Evolutionary conservation across 2,329 filamentous ascomycete species (phyloP).

Genomic region (Dichotomopilus funicola): DNA sequence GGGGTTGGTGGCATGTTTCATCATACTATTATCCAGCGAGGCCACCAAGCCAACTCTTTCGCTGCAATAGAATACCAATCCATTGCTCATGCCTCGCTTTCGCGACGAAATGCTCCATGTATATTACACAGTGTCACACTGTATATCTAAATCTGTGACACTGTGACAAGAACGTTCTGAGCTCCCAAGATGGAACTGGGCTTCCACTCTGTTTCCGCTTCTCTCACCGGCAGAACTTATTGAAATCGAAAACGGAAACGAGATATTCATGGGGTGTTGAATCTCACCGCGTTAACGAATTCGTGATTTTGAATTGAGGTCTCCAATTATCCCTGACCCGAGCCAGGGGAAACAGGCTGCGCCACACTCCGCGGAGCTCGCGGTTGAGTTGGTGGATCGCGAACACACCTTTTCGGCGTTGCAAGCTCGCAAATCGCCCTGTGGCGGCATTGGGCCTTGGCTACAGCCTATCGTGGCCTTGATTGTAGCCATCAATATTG

Average conservation of each 20-base stretch:
- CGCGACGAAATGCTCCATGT: too few species aligned
- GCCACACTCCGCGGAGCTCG: constrained; percentile 8
- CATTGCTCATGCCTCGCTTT: neutral
- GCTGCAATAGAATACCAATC: neutral
- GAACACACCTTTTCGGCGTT: neutral
- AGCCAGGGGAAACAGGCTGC: constrained; percentile 11
- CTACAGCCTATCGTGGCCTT: neutral
- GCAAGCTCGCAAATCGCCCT: neutral
- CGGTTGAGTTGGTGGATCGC: constrained; percentile 8
- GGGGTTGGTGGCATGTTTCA: neutral
- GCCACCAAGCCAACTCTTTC: neutral
- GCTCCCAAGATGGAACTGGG: too few species aligned
- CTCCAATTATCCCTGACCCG: constrained; percentile 6
- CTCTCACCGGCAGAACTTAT: neutral
- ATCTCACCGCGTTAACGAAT: too few species aligned
- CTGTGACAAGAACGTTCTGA: too few species aligned
- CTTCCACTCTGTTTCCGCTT: too few species aligned
- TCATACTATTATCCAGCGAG: too few species aligned
- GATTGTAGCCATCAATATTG: neutral
- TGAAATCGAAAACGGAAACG: too few species aligned
- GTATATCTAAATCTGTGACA: too few species aligned
- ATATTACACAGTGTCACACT: too few species aligned
- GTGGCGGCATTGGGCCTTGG: constrained; percentile 3
- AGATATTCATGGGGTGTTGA: too few species aligned
- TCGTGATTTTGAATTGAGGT: neutral